Evolutionary conservation across 495 filamentous ascomycete species (phyloP).

Genomic region (Xylaria cubensis): DNA sequence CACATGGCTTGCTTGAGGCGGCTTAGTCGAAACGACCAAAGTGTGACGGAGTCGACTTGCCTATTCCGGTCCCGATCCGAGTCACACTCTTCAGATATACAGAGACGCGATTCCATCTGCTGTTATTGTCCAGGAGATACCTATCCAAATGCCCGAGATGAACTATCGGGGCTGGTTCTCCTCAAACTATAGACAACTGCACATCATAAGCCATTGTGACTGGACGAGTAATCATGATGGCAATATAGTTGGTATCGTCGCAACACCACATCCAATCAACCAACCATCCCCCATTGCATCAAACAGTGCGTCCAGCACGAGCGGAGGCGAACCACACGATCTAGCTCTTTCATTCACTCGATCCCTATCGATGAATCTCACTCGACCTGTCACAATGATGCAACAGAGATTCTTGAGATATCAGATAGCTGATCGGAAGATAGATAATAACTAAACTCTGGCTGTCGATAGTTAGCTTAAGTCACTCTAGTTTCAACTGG

Average conservation of each 20-base stretch:
- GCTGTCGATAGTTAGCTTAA: background rate
- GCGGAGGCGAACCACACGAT: background rate
- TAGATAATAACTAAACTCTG: background rate
- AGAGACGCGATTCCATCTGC: conserved; percentile 27
- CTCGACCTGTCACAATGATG: conserved; percentile 22
- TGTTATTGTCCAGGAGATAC: background rate
- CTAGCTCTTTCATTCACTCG: background rate
- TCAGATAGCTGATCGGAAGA: background rate
- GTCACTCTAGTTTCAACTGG: background rate
- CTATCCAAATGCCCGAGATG: conserved; percentile 16
- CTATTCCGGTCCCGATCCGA: conserved; percentile 39
- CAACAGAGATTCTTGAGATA: background rate
- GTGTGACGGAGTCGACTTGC: conserved; percentile 41
- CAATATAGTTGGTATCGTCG: conserved; percentile 9
- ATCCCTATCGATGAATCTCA: conserved; percentile 8
- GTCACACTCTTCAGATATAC: conserved; percentile 14
- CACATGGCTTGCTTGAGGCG: conserved; percentile 25
- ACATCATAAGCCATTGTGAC: conserved; percentile 11
- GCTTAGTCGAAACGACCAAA: conserved; percentile 42
- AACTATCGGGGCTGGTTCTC: conserved; percentile 15
- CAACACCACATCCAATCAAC: conserved; percentile 6
- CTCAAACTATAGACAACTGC: background rate
- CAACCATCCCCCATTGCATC: background rate
- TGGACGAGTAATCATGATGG: conserved; percentile 15
- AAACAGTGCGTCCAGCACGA: conserved; percentile 15